Base-by-base conservation (phyloP, 2,329 filamentous ascomycete species). In the Calycina marina region DNA sequence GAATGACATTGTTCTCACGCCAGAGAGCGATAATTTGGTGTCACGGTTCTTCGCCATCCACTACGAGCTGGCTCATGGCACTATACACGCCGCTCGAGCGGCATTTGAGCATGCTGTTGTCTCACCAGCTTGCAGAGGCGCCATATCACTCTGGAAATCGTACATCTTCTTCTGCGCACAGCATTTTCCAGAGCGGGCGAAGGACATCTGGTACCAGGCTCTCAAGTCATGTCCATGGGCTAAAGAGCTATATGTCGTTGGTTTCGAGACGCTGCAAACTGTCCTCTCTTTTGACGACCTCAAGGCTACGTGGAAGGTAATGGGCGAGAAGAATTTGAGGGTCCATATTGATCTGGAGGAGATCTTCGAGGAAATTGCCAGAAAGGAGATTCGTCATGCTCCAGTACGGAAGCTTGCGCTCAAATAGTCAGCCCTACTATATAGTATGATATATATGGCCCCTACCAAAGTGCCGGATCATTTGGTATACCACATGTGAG, bases 281-380 rank as follows among this genome's bases (percentile, higher is more conserved):
- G 16, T 35, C 8, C 22, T 55, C 2, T 14, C 20, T 2, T 44
- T 56, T 12, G 56, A 56, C 16, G 69, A 77, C 34, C 42, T 71
- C 38, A 60, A 56, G 32, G 60, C 59, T 31, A 49, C 74, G 11
- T 70, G 67, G 48, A 59, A 64, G 40, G 60, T 72, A 5, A 56
- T 77, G 47, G 56, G 59, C 10, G 72, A 77, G 53, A 74, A 74
- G 52, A 72, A 72, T 44, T 39, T 77, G 39, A 59, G 74, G 38
- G 50, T 77, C 14, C 66, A 70, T 52, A 54, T 68, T 32, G 61
- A 72, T 44, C 48, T 72, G 17, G 61, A 66, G 38, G 57, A 61
- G 22, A 33, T 25, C n/a, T 45, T 51, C 31, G 46, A 51, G 24
- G 42, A 46, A 18, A 40, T 46, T 22, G 32, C 30, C 5, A 39